Conservation (phyloP, 345 rosid genomes). For the Conringia planisiliqua region DNA sequence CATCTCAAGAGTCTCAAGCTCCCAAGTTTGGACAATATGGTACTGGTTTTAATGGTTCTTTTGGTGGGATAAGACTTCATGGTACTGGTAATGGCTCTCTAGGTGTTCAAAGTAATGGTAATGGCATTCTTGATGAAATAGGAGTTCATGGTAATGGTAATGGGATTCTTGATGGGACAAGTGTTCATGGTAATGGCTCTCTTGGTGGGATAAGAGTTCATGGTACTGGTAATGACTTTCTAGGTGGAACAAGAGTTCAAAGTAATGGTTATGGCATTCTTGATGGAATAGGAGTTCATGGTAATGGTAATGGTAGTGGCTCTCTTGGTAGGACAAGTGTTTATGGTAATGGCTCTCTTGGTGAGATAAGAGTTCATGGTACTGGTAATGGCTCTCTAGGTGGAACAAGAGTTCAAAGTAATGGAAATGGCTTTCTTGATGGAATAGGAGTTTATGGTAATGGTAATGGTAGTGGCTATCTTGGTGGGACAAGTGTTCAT, state of each 20-base stretch:
- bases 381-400: too few relatives aligned
- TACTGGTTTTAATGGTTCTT: neutral
- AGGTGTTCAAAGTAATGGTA: neutral
- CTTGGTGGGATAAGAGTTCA: neutral
- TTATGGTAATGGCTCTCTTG: neutral
- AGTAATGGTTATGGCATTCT: neutral
- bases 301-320: neutral
- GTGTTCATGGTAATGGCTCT: neutral
- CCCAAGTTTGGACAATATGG: neutral
- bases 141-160: neutral
- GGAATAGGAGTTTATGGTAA: neutral
- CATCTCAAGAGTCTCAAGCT: constrained; percentile 3
- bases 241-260: neutral
- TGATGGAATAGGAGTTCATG: neutral
- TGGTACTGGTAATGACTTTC: neutral
- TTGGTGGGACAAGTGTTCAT: neutral
- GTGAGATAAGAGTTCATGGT: too few relatives aligned
- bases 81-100: neutral
- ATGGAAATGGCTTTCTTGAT: too few relatives aligned
- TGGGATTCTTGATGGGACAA: neutral
- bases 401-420: too few relatives aligned
- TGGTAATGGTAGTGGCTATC: neutral
- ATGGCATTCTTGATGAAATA: neutral
- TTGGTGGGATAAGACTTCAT: neutral
- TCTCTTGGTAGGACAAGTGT: neutral